Base-by-base conservation (phyloP, 768 basidiomycete genomes). In the Coprinopsis marcescibilis region DNA sequence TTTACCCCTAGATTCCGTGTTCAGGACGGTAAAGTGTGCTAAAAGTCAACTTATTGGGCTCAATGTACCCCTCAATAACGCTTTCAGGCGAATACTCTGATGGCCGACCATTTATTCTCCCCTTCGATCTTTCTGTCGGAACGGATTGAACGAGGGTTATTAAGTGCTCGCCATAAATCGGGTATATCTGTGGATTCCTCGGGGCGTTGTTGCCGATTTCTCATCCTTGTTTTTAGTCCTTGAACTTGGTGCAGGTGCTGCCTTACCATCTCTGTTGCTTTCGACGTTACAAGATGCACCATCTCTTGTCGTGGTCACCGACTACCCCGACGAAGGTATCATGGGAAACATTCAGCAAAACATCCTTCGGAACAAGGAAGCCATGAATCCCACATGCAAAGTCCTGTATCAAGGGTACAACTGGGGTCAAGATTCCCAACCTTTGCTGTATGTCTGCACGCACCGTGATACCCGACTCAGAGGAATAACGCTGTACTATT, bases 71-170 rank as follows among this genome's bases (percentile, higher is more conserved):
- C 24, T 43, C 41, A 27, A 26, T 27, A 12, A n/a, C 41, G 30
- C 4, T 14, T 8, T 33, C 60, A 85, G 83, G 80, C 83, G 23
- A 84, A 78, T 50, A 83, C 81, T 12, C 69, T 85, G 8, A 67
- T 87, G 17, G 85, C 83, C 40, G 83, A 87, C 61, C 81, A 83
- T 51, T 67, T 86, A 2, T 87, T 86, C 59, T 86, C 81, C 30
- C 84, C 82, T 13, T 74, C 77, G 7, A 67, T 88, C 6, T 72
- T 81, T 46, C 68, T 88, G 14, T 80, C 81, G 2, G 82, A 87
- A 56, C 65, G 71, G 21, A 78, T 89, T 8, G 83, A 88, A 60
- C 60, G 72, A 45, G 70, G 72, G 0, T 56, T 77, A 4, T 57
- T 89, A 6, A 63, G 68, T 13, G 60, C 76, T 2, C 51, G 52